Evolutionary conservation across 208 protist genomes (phyloP), one percentile per base, ranked within the genome.

Genomic region (Leishmania turanica): DNA sequence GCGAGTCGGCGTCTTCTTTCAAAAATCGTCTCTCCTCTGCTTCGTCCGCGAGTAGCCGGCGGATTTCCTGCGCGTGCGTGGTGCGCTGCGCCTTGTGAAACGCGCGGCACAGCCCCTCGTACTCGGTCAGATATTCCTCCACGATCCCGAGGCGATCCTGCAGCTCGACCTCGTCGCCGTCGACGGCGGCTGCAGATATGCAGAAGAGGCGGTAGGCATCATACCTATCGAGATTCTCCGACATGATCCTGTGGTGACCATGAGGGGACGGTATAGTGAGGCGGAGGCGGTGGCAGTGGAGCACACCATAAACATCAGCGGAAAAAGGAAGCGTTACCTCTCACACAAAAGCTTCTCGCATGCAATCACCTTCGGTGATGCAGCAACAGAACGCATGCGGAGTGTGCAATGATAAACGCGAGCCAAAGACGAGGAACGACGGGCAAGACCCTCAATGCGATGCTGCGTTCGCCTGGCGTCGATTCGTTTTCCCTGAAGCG

Each of bases 11-110:
- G 70, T 96, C 90, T 37, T 92, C 89, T 3, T 80, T 68, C 53
- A 96, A 81, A 64, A 94, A 92, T 4, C 84, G 85, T 1, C 92
- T 87, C 79, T 94, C 92, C 65, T 93, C 84, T 58, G 24, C 81
- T 72, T 96, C 90, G 87, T 96, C 90, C 0, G 53, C 70, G 1
- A 87, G 4, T 0, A 81, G 51, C 2, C 49, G 71, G 40, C 51
- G 31, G 9, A 42, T 73, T 40, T 75, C 70, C n/a, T 75, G 76
- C 45, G 40, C 51, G 31, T 58, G 87, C 24, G 42, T 66, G 56
- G 27, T 47, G 71, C 2, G 54, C 66, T 54, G 81, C 9, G 77
- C 21, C 7, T 37, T 70, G 34, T 77, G 17, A 17, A 86, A 60
- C 17, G 66, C 73, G 3, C 49, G 53, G 51, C 87, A 90, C 49